A percentile compares a stretch with the other conserved stretches of the same genome.
Evolutionary conservation across 2,329 filamentous ascomycete species (phyloP).

Genomic region (Ceratocystis papillata): DNA sequence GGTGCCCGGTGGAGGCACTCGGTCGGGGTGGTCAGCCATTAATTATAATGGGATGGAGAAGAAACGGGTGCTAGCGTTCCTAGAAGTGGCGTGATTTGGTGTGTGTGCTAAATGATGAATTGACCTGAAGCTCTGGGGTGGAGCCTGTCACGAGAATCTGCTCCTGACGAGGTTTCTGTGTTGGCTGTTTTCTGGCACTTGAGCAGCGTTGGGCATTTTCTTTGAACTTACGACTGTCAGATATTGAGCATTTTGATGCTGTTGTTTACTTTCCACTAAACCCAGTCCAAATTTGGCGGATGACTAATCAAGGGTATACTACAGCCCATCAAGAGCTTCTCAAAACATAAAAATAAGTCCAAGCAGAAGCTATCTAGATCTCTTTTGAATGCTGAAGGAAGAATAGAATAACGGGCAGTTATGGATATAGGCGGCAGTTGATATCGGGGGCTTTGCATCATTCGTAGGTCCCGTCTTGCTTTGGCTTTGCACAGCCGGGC

Average conservation of each 20-base stretch:
- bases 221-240: background rate
- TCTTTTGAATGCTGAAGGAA: too few species aligned
- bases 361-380: background rate
- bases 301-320: background rate
- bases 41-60: background rate
- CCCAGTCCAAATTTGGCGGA: background rate
- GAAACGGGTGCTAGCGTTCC: background rate
- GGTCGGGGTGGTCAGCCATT: conserved; percentile 14
- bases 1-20: background rate
- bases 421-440: too few species aligned
- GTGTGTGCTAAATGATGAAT: background rate
- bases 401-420: too few species aligned
- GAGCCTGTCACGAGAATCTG: background rate
- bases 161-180: background rate
- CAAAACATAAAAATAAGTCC: background rate
- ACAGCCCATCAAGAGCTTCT: background rate
- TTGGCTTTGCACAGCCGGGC: background rate
- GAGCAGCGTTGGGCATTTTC: background rate
- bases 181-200: background rate
- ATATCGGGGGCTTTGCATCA: background rate
- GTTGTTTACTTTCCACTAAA: background rate
- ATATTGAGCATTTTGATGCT: background rate
- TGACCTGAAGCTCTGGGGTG: background rate
- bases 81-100: background rate
- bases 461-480: background rate